Percentiles rank a stretch among this genome's conserved stretches.
phyloP scores from a whole-genome alignment of 192 early-diverging fungal genomes.

The Coemansia sp. region DNA sequence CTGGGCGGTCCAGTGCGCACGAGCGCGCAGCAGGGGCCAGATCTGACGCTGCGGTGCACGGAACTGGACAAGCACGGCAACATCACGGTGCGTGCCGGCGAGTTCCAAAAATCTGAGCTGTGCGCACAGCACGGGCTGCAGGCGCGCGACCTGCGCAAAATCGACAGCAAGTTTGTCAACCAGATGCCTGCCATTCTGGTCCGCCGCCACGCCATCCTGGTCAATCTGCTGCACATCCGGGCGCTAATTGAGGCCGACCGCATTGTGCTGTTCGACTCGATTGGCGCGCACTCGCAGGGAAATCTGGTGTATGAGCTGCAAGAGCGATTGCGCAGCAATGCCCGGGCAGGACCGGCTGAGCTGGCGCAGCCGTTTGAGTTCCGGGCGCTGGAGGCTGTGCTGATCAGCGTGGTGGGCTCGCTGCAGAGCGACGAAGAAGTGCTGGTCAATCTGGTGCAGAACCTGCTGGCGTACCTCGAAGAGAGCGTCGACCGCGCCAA shows the following conservation, averaged over 20 bases:
- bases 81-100: constrained; percentile 68
- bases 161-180: constrained; percentile 72
- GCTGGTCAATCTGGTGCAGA: constrained; percentile 63
- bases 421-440: constrained; percentile 70
- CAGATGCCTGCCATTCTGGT: constrained; percentile 81
- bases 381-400: constrained; percentile 76
- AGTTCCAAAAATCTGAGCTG: constrained; percentile 75
- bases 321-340: constrained; percentile 60
- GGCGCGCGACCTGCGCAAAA: constrained; percentile 83
- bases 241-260: constrained; percentile 78
- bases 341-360: constrained; percentile 3
- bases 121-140: constrained; percentile 73
- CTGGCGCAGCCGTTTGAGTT: constrained; percentile 49
- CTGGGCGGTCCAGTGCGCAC: not conserved
- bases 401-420: constrained; percentile 66
- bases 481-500: constrained; percentile 68
- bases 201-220: constrained; percentile 73
- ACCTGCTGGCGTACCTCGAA: constrained; percentile 67
- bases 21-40: constrained; percentile 4
- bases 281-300: constrained; percentile 68
- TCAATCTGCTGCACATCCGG: constrained; percentile 77
- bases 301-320: constrained; percentile 78
- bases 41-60: constrained; percentile 56
- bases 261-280: constrained; percentile 73
- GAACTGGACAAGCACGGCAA: constrained; percentile 67